Base-by-base conservation (phyloP, 345 rosid genomes). In the Salix udensis region DNA sequence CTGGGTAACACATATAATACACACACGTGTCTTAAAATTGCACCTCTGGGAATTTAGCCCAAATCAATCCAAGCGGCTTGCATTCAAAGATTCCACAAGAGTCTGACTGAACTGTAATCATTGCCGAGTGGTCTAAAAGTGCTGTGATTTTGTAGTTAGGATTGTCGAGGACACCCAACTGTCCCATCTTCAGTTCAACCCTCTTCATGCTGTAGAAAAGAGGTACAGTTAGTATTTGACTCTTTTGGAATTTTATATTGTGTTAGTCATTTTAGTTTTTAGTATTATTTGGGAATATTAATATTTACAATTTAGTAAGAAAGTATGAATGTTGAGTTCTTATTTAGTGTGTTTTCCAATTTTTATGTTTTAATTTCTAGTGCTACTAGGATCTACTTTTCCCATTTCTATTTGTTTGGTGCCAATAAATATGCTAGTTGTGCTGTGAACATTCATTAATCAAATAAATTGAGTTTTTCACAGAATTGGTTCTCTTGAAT, bases 101-200 rank as follows among this genome's bases (percentile, higher is more conserved):
- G 79, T 93, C 99, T 70, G 98, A 88, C 75, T 91, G 97, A 72
- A 96, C 99, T 1, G 96, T 93, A 78, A 96, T 96, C 99, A 93
- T 93, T 24, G 96, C 98, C 79, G 89, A 78, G 85, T 90, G 94
- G 81, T 96, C 99, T 4, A 91, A 89, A 83, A 96, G 98, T 1
- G 98, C 96, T 9, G 97, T 93, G 83, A 96, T 88, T 85, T 96
- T 96, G 88, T 96, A 93, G 85, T 88, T 88, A 1, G 95, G 92
- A 82, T 96, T 91, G 84, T 76, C 83, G 28, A 96, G 87, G 24
- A 93, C 98, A 62, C 99, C 97, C n/a, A 96, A 94, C 79, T 96
- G 94, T 82, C 80, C 94, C 99, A 96, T 96, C 90, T 96, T 96
- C 87, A 96, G 75, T 84, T 92, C 99, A 82, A 96, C 94, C 99